These are phyloP conservation scores for Monosporascus ibericus DNA, from an alignment of 2,329 filamentous ascomycete genomes.

Conservation along the genomic window DNA sequence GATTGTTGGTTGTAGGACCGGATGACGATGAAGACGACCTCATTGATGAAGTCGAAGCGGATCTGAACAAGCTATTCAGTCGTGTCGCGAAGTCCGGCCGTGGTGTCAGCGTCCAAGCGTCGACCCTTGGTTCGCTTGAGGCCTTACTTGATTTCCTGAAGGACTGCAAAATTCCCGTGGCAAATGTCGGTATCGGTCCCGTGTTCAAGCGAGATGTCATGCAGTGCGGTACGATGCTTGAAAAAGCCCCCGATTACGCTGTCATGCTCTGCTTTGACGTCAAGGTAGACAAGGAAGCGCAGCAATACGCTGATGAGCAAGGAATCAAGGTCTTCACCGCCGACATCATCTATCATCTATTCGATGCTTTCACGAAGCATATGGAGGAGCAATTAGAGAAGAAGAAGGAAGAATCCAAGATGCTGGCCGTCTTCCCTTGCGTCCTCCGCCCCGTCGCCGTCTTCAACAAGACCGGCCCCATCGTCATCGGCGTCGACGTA, in stretches of 20 bases:
- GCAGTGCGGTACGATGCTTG: slow-evolving; percentile 90
- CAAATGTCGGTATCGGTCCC: slow-evolving; percentile 94
- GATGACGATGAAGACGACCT: slow-evolving; percentile 97
- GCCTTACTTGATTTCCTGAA: slow-evolving; percentile 94
- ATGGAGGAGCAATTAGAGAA: slow-evolving; percentile 82
- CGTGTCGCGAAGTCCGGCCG: slow-evolving; percentile 87
- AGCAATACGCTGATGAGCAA: slow-evolving; percentile 83
- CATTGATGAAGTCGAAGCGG: slow-evolving; percentile 91
- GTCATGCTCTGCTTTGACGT: slow-evolving; percentile 99
- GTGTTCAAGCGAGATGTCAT: slow-evolving; percentile 98
- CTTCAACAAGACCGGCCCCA: slow-evolving; percentile 97
- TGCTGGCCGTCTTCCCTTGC: slow-evolving; percentile 94
- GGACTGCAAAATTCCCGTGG: slow-evolving; percentile 92
- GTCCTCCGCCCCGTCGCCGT: slow-evolving; percentile 84
- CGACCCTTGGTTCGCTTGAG: slow-evolving; percentile 93
- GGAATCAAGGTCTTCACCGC: slow-evolving; percentile 97
- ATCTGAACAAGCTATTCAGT: slow-evolving; percentile 85
- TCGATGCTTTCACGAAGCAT: slow-evolving; percentile 93
- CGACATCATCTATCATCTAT: slow-evolving; percentile 98
- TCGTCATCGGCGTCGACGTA: slow-evolving; percentile 93
- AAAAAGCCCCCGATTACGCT: slow-evolving; percentile 91
- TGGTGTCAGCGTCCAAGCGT: slow-evolving; percentile 95
- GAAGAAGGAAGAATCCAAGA: slow-evolving; percentile 94
- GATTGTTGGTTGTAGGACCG: slow-evolving; percentile 86
- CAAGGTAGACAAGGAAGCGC: slow-evolving; percentile 96